Evolutionary conservation across 179 eudicot genomes (phyloP).

Genomic region (Silene noctiflora): DNA sequence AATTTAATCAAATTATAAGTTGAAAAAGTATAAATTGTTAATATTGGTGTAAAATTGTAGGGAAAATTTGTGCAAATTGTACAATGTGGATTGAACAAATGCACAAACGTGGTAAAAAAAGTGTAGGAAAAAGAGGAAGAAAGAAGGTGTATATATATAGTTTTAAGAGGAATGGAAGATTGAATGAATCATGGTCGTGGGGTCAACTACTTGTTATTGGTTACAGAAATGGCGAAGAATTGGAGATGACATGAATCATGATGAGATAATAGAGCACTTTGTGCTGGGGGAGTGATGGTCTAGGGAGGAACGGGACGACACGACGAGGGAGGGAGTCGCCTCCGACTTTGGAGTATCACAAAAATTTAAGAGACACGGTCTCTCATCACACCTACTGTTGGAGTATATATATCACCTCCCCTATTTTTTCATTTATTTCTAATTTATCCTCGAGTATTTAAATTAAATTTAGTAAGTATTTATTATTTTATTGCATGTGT

Average conservation of each 20-base stretch:
- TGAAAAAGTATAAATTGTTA: neutral
- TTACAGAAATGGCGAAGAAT: neutral
- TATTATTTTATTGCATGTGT: too few species aligned
- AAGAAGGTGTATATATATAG: neutral
- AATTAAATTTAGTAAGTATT: too few species aligned
- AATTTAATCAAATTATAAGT: neutral
- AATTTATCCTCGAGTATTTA: too few species aligned
- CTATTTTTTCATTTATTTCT: too few species aligned
- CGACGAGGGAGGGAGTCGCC: too few species aligned
- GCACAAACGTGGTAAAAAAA: neutral
- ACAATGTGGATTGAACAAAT: neutral
- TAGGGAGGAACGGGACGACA: too few species aligned
- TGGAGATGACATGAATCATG: neutral
- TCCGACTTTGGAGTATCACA: too few species aligned
- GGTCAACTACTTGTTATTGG: neutral
- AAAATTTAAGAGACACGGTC: too few species aligned
- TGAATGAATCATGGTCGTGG: constrained; percentile 7
- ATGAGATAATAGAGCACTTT: too few species aligned
- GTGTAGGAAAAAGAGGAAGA: neutral
- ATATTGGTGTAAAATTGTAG: neutral
- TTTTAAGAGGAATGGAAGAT: neutral
- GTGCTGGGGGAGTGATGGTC: too few species aligned
- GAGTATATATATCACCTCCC: too few species aligned
- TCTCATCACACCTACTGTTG: too few species aligned
- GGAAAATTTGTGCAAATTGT: neutral